These are phyloP conservation scores for Mallotus nudiflorus DNA, from an alignment of 345 rosid genomes.

Conservation along the genomic window DNA sequence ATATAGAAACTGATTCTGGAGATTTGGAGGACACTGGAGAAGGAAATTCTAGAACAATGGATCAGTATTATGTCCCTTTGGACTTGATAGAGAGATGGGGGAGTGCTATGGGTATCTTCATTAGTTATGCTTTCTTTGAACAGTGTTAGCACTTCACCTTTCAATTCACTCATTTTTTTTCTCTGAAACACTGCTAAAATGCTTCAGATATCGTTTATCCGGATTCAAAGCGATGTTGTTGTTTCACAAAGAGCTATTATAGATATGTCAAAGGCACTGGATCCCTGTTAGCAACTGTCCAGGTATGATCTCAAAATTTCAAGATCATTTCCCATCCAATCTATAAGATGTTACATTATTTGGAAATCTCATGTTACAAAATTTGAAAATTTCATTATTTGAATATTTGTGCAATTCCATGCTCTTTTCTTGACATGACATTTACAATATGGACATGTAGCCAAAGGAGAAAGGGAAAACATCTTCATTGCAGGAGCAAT, in stretches of 20 bases:
- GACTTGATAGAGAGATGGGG: conserved; percentile 93
- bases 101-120: conserved; percentile 91
- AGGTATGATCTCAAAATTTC: conserved; percentile 40
- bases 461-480: conserved; percentile 56
- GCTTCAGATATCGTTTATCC: conserved; percentile 77
- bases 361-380: too few relatives aligned
- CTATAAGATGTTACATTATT: too few relatives aligned
- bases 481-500: conserved; percentile 60
- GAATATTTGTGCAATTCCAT: too few relatives aligned
- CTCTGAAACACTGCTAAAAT: conserved; percentile 19
- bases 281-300: conserved; percentile 79
- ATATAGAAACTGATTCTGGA: conserved; percentile 29
- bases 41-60: conserved; percentile 31
- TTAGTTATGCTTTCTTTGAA: conserved; percentile 19
- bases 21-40: conserved; percentile 35
- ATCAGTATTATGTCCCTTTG: conserved; percentile 63
- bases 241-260: conserved; percentile 94
- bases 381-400: too few relatives aligned
- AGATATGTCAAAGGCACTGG: conserved; percentile 95
- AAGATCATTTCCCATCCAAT: too few relatives aligned
- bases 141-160: conserved; percentile 14
- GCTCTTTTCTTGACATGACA: conserved; percentile 1
- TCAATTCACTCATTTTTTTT: neutral
- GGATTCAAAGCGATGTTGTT: conserved; percentile 88
- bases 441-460: conserved; percentile 43